Base-by-base conservation (phyloP, 169 alveolate genomes). In the Plasmodium knowlesi region DNA sequence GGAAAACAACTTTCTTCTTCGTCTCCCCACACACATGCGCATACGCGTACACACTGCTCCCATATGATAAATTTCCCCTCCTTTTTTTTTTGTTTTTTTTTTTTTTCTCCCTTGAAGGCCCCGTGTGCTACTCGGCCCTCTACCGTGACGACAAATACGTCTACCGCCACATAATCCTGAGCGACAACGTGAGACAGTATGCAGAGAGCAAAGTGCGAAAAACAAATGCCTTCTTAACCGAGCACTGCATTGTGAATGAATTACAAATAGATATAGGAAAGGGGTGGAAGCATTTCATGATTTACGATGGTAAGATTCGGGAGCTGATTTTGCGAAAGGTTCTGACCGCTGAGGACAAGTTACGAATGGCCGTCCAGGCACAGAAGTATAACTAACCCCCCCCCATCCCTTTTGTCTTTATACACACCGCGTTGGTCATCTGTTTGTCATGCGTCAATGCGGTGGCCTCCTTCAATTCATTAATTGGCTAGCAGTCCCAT, bases 271-370 rank as follows among this genome's bases (percentile, higher is more conserved):
- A 95, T 32, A 84, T 97, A 32, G 96, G 98, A 0, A 97, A 97
- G 43, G 98, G 98, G 34, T 97, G 98, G 98, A 96, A 96, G 83
- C 98, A 97, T 93, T 97, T 97, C 76, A 97, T 97, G 98, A 93
- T 96, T 50, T 97, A 94, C 92, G 96, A 96, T 92, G 96, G 96
- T 46, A 92, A 95, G 78, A 92, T 97, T 74, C 96, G 96, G 46
- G 98, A 97, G 80, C 96, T 97, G 10, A 97, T 97, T 61, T 94
- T 97, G 50, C 83, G 98, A 57, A 90, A 95, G 43, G 95, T 93
- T 5, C 39, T 84, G 67, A 95, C 95, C 19, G 86, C 92, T 10
- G 97, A 93, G 43, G 96, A 86, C 34, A 88, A 88, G 71, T 88
- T 88, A 61, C 57, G 88, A 71, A 88, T 88, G 94, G 88, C 94